Evolutionary conservation across 495 filamentous ascomycete genomes (phyloP), one percentile per base, ranked within the genome.

Genomic region (Physcia stellaris): DNA sequence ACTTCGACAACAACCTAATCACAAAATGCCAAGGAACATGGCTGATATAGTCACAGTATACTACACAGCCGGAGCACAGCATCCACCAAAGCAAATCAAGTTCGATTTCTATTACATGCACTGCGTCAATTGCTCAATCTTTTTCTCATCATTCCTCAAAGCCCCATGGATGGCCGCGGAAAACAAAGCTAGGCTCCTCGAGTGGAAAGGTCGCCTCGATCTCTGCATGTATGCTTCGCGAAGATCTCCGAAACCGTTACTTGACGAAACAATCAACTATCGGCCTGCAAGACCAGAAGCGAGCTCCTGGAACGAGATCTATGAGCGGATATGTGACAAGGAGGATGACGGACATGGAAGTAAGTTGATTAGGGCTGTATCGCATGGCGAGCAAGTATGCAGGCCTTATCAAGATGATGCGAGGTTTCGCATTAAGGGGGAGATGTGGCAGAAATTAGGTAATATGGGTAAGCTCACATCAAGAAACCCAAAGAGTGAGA

Each of bases 101-200:
- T 65, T 85, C 45, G 87, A 94, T 46, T 95, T 95, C 55, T 90
- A 79, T 60, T 68, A 75, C 52, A 80, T 93, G 59, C 79, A 83
- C 52, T 64, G 60, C 51, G 48, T 78, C 43, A 83, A 77, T 49
- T 58, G 54, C 24, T 69, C 69, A 7, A 73, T 81, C 22, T 82
- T 83, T 63, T 71, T 74, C 53, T 59, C 67, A 6, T 53, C 59
- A 7, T 68, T 82, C 47, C 49, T 72, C 23, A 28, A 53, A 1
- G 54, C 59, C 5, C 43, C 55, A 6, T 58, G 37, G 56, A 55
- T 64, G 29, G 37, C 18, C 19, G 27, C 50, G 1, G 56, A 51
- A n/a, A 59, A 60, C 38, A 83, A 83, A 43, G 59, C 64, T 16
- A 72, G 83, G 20, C 56, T 86, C 4, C 62, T 86, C 2, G 78